Evolutionary conservation across 208 protist species (phyloP).

Genomic region (Histomonas meleagridis): DNA sequence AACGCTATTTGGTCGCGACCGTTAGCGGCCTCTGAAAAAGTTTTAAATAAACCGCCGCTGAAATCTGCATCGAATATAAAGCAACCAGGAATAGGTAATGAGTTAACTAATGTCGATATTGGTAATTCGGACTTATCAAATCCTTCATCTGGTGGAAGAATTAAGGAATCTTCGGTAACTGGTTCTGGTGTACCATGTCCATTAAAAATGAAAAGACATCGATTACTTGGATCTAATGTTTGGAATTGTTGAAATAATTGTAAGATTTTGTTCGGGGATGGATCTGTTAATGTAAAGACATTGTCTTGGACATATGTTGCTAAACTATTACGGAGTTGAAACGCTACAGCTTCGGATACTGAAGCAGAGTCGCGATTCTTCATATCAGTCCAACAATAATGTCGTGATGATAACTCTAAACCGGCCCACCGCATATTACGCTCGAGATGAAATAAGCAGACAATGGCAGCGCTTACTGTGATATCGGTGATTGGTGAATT

Average conservation of each 20-base stretch:
- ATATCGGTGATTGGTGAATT: background rate
- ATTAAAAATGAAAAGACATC: constrained; percentile 28
- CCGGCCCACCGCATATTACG: constrained; percentile 2
- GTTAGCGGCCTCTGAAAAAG: background rate
- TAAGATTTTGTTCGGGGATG: background rate
- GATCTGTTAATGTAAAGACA: constrained; percentile 2
- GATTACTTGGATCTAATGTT: background rate
- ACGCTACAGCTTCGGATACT: background rate
- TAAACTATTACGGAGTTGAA: background rate
- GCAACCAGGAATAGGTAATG: background rate
- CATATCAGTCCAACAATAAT: constrained; percentile 27
- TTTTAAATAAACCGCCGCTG: background rate
- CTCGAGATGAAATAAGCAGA: background rate
- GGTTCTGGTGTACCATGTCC: background rate
- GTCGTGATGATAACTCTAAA: background rate
- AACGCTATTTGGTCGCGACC: background rate
- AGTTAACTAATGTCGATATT: background rate
- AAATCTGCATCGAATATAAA: constrained; percentile 25
- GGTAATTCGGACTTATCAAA: background rate
- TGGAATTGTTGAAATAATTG: background rate
- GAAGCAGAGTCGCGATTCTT: background rate
- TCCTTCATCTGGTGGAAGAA: background rate
- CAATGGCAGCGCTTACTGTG: background rate
- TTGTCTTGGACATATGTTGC: background rate
- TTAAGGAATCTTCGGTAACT: background rate